Base-by-base conservation (phyloP, 2,329 filamentous ascomycete genomes). In the Paraphaeosphaeria sporulosa region DNA sequence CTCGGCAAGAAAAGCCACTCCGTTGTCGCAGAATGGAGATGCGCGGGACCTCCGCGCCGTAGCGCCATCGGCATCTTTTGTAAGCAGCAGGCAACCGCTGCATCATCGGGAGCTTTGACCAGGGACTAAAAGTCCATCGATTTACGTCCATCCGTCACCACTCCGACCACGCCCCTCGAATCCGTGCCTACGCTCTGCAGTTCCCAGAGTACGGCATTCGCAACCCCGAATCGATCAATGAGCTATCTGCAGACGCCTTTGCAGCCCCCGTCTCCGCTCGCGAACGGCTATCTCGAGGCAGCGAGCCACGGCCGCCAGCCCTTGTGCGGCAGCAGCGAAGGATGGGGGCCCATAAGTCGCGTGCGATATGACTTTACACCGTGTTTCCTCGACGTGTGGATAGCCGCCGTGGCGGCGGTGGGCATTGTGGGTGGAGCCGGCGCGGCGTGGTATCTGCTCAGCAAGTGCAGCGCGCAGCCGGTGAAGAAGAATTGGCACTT, bases 351-450 rank as follows among this genome's bases (percentile, higher is more conserved):
- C 23, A 76, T 99, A 75, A 97, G 93, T 79, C 89, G 89, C 38
- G 84, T 89, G 67, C 86, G 94, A 77, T 97, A 93, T 79, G 95
- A 99, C 81, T 93, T 99, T 72, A 98, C 95, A 17, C 94, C 95
- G 43, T 99, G 95, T 82, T 99, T 99, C 76, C 89, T 98, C 71
- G 96, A 99, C 76, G 87, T 96, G 23, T 94, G 92, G 87, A 87
- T 98, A 60, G 87, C 91, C 36, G 81, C 85, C 1, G 91, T 97
- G 30, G 92, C 92, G 9, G 84, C 84, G 15, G 96, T 90, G 81
- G 94, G 94, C 17, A 83, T 97, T 25, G 57, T 97, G 25, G 85
- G 90, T 64, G 95, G 95, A 59, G 84, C 88, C 8, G 84, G 89
- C 48, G 93, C 94, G 32, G 81, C 96, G 44, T 94, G 90, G 87